Conservation (phyloP, 2,329 filamentous ascomycete genomes). For the Trichoderma sp. region DNA sequence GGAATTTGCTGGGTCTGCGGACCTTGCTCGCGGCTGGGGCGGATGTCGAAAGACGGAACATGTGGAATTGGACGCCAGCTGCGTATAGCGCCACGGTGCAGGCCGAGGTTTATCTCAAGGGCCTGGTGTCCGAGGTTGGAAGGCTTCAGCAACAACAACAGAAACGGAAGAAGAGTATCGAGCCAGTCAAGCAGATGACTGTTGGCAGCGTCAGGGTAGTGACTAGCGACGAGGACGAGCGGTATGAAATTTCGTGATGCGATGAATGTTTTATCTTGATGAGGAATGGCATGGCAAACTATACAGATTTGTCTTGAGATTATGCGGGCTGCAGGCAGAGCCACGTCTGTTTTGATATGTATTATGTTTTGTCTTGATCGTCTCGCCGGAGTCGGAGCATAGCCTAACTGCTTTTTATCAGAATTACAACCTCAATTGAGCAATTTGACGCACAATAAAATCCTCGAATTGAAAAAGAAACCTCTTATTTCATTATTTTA, state of each 20-base stretch:
- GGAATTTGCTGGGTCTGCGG: conserved; percentile 73
- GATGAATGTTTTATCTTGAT: not conserved
- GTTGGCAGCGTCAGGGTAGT: conserved; percentile 45
- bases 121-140: conserved; percentile 69
- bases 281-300: not conserved
- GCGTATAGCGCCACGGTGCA: conserved; percentile 79
- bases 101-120: conserved; percentile 81
- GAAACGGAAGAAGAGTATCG: conserved; percentile 40
- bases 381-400: not conserved
- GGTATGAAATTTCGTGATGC: conserved; percentile 15
- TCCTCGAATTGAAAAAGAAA: not conserved
- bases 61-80: conserved; percentile 79
- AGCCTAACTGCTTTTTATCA: not conserved
- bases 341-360: not conserved
- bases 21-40: conserved; percentile 77
- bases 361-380: not conserved
- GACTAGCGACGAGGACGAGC: conserved; percentile 37
- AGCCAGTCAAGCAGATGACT: conserved; percentile 40
- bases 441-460: not conserved
- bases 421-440: not conserved
- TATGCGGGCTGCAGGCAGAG: not conserved
- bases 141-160: conserved; percentile 45
- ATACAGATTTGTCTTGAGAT: not conserved
- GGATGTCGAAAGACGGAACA: conserved; percentile 68
- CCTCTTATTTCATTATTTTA: not conserved